These are phyloP conservation scores for Didymella pomorum DNA, from an alignment of 2,329 filamentous ascomycete species.

Conservation along the genomic window DNA sequence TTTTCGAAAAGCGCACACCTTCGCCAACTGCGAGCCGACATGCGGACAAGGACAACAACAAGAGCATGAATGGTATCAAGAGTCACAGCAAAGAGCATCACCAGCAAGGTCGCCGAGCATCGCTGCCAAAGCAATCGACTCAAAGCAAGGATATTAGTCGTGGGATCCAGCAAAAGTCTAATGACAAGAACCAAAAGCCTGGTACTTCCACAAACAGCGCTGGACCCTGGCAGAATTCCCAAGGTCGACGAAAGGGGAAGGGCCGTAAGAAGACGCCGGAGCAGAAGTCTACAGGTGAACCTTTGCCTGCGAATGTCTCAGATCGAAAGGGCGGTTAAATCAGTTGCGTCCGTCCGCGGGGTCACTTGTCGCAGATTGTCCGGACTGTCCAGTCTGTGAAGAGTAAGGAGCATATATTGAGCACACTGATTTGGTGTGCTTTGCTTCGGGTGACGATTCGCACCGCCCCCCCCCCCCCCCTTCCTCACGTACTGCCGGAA, in stretches of 20 bases:
- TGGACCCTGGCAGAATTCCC: conserved; percentile 34
- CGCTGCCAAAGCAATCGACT: conserved; percentile 33
- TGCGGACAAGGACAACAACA: conserved; percentile 31
- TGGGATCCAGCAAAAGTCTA: conserved; percentile 37
- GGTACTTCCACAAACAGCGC: conserved; percentile 22
- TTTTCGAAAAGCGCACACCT: conserved; percentile 75
- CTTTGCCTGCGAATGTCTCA: conserved; percentile 53
- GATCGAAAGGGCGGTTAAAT: conserved; percentile 57
- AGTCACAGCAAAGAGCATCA: conserved; percentile 38
- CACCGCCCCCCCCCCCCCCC: too few relatives aligned
- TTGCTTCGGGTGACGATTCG: neutral
- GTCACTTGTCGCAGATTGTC: neutral
- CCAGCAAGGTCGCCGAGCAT: conserved; percentile 40
- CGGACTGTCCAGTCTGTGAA: neutral
- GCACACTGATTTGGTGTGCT: neutral
- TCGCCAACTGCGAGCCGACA: conserved; percentile 68
- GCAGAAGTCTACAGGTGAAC: conserved; percentile 49
- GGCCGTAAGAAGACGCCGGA: conserved; percentile 41
- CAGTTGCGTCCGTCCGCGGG: too few relatives aligned
- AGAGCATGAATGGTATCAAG: conserved; percentile 42
- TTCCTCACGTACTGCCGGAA: neutral
- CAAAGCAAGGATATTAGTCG: conserved; percentile 37
- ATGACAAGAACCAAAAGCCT: conserved; percentile 38
- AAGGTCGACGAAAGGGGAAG: conserved; percentile 37
- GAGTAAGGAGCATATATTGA: neutral